phyloP scores from a whole-genome alignment of 2,329 filamentous ascomycete species.

The Fusarium multiceps region DNA sequence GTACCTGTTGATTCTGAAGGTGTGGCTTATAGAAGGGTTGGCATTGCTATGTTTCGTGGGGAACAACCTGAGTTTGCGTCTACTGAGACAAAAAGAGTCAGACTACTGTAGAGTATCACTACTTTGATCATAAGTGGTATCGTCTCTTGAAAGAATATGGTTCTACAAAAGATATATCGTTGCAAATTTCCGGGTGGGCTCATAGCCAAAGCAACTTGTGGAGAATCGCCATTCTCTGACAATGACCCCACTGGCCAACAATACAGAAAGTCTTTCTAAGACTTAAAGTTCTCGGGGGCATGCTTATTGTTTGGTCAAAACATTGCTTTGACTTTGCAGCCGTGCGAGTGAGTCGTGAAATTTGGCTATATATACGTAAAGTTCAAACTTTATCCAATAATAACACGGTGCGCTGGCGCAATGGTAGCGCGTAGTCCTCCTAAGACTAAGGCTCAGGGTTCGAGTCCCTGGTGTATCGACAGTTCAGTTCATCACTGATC shows the following conservation, averaged over 20 bases:
- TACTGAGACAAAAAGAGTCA: background rate
- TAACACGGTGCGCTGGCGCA: conserved; percentile 50
- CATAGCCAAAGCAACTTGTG: background rate
- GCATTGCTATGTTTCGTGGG: background rate
- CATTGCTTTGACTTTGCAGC: background rate
- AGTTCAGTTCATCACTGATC: too few relatives aligned
- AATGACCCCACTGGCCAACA: background rate
- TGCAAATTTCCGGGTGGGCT: background rate
- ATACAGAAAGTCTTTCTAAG: background rate
- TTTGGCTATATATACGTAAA: background rate
- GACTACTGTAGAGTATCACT: background rate
- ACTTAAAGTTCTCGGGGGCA: fast-evolving
- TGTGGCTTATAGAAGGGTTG: background rate
- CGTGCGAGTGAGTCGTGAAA: fast-evolving
- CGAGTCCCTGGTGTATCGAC: conserved; percentile 54
- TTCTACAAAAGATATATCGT: fast-evolving
- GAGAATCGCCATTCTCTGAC: background rate
- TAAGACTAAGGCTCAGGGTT: conserved; percentile 57
- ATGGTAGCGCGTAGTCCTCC: conserved; percentile 56
- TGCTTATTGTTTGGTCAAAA: background rate
- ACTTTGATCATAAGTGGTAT: too few relatives aligned
- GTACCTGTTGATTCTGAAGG: background rate
- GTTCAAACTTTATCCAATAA: background rate
- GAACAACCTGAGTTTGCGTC: background rate
- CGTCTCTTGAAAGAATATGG: too few relatives aligned